Percentiles rank a stretch among this genome's conserved stretches.
phyloP scores from a whole-genome alignment of 2,329 filamentous ascomycete species.

The Epichloe uncinata region DNA sequence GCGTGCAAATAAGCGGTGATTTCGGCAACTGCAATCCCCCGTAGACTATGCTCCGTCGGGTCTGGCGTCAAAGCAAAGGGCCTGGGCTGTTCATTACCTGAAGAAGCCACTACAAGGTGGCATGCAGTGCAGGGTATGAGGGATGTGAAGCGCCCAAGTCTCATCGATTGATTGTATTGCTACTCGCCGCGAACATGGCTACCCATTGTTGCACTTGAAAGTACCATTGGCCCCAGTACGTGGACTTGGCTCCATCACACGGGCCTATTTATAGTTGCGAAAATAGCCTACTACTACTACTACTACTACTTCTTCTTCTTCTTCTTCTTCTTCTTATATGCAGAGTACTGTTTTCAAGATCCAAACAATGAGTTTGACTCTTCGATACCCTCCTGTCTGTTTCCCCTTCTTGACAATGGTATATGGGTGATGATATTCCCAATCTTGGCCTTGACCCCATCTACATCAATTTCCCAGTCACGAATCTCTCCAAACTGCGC shows the following conservation, averaged over 20 bases:
- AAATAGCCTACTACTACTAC: no score
- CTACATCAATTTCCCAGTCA: constrained; percentile 37
- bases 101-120: background rate
- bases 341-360: background rate
- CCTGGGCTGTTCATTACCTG: no score
- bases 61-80: no score
- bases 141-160: background rate
- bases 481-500: constrained; percentile 18
- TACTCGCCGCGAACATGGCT: no score
- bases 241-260: no score
- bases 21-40: no score
- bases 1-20: background rate
- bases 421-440: constrained; percentile 53
- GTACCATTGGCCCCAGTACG: no score
- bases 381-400: background rate
- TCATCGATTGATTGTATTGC: background rate
- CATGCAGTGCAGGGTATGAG: background rate
- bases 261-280: no score
- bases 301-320: no score
- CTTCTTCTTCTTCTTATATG: no score
- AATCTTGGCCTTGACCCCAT: constrained; percentile 59
- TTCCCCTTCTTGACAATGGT: constrained; percentile 15
- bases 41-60: no score
- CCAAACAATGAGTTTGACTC: constrained; percentile 7
- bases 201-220: no score